Evolutionary conservation across 2,329 filamentous ascomycete species (phyloP), one percentile per base, ranked within the genome.

Genomic region (Monosporascus sp.): DNA sequence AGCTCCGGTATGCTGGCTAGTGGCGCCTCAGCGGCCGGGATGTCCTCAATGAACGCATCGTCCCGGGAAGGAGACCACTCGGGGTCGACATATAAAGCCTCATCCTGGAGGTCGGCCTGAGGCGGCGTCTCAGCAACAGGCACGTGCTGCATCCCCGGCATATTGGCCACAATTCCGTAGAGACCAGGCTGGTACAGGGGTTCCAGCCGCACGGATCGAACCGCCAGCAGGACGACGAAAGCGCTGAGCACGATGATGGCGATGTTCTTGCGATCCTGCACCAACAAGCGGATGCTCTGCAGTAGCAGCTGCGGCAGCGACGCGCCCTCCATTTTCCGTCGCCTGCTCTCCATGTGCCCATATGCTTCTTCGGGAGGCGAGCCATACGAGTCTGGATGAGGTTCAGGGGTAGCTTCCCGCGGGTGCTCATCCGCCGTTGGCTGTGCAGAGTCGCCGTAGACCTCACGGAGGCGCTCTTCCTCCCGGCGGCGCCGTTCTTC

Each of bases 231-330:
- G 15, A 83, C 58, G 2, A 83, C 74, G n/a, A 85, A 63, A 2
- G 80, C 53, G 51, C 78, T 76, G 49, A 86, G 68, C 0, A 80
- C 61, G 5, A 73, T 70, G 25, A 86, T 85, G n/a, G 75, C 68
- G 9, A 85, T 64, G 52, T 85, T 86, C 69, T 79, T 84, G 53
- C 74, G 74, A 59, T 86, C 83, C 47, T 77, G 74, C 60, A 85
- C 61, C 18, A 81, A 65, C 7, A 85, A 77, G 34, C 75, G 73
- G 49, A 72, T 69, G 0, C 81, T 80, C 57, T 82, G 78, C 8
- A 81, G 59, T 0, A 85, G 61, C 8, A 85, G 69, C 54, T 83
- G 77, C 0, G 74, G 69, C 11, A 86, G 71, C 2, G 78, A 79
- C 0, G 79, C 78, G 9, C 68, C 68, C 54, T 77, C 70, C 50